Conservation (phyloP, 192 early-diverging fungal species). For the Neocallimastix lanati region DNA sequence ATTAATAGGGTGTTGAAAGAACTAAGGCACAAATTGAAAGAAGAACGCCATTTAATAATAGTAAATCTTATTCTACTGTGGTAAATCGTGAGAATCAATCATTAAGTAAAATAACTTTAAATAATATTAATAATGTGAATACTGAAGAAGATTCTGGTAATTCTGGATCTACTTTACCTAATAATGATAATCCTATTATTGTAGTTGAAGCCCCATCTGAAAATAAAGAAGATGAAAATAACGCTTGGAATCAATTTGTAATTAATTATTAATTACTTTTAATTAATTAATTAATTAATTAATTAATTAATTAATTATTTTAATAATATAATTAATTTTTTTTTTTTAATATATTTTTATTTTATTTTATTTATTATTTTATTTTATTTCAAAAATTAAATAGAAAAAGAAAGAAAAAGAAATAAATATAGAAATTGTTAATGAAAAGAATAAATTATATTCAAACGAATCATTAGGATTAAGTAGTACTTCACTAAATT, state of each 20-base stretch:
- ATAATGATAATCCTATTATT: not conserved
- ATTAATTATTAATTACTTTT: not conserved
- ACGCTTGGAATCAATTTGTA: not conserved
- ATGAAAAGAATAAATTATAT: not conserved
- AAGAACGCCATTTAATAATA: not conserved
- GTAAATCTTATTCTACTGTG: not conserved
- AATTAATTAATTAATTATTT: no score
- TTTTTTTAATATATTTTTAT: no score
- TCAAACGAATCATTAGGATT: not conserved
- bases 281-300: no score
- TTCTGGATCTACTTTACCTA: not conserved
- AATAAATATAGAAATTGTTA: not conserved
- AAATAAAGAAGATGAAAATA: not conserved
- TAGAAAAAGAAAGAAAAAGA: not conserved
- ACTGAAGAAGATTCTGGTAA: not conserved
- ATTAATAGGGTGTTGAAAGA: not conserved
- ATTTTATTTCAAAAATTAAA: no score
- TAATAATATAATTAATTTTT: no score
- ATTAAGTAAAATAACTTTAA: not conserved
- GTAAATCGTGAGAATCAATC: not conserved
- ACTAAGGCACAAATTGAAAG: not conserved
- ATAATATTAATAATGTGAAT: not conserved
- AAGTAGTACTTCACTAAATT: not conserved
- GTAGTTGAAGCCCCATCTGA: not conserved
- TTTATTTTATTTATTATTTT: no score